Conservation (phyloP, 2,329 filamentous ascomycete genomes). For the Cladosporium sp. region DNA sequence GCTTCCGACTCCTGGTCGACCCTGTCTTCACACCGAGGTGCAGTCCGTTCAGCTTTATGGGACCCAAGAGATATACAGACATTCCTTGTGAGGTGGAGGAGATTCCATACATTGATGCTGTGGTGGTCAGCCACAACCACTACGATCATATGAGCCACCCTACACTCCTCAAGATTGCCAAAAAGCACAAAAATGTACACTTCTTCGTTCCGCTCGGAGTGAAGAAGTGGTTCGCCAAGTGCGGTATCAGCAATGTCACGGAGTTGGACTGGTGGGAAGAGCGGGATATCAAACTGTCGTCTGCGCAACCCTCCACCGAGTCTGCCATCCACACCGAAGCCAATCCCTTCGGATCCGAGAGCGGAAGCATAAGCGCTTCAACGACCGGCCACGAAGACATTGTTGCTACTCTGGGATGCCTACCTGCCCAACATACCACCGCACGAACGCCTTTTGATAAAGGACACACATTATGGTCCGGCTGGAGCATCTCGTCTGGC, state of each 20-base stretch:
- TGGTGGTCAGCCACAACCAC: conserved; percentile 80
- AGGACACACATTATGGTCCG: conserved; percentile 77
- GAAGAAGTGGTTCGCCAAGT: conserved; percentile 72
- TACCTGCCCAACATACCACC: conserved; percentile 81
- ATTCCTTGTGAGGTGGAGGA: conserved; percentile 73
- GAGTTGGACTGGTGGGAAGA: conserved; percentile 97
- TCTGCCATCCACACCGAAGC: not conserved
- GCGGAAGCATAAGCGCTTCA: conserved; percentile 1
- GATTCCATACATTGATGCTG: conserved; percentile 70
- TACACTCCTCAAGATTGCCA: conserved; percentile 66
- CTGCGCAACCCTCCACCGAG: conserved; percentile 1
- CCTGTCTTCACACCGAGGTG: conserved; percentile 89
- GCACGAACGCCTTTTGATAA: conserved; percentile 66
- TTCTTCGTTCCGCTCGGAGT: conserved; percentile 86
- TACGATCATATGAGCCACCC: conserved; percentile 86
- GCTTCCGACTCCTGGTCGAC: conserved; percentile 85
- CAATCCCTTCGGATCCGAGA: not conserved
- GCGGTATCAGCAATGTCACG: conserved; percentile 73
- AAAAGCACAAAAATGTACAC: conserved; percentile 70
- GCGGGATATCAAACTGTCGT: conserved; percentile 63
- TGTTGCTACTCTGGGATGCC: conserved; percentile 66
- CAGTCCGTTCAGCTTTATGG: conserved; percentile 66
- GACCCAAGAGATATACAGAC: conserved; percentile 73
- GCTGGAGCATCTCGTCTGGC: conserved; percentile 73
- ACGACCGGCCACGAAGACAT: conserved; percentile 46